Conservation (phyloP, 1,284 basidiomycete species). For the Schizopora paradoxa region DNA sequence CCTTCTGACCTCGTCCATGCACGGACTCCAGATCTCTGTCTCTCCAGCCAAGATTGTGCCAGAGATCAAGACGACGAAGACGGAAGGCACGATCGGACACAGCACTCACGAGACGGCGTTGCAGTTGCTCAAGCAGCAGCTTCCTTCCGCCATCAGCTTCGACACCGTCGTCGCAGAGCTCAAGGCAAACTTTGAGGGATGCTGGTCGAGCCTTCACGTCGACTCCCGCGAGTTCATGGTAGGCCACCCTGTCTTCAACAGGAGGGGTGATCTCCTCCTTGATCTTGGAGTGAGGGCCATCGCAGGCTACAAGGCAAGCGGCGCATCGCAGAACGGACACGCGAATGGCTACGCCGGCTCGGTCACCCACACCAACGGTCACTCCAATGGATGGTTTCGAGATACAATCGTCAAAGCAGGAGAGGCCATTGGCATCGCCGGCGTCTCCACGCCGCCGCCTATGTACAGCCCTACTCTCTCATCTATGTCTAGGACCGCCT, state of each 20-base stretch:
- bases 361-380: too few species aligned
- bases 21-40: conserved; percentile 8
- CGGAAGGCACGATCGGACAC: conserved; percentile 13
- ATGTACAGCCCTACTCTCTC: too few species aligned
- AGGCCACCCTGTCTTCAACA: conserved; percentile 30
- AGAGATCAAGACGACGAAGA: conserved; percentile 2
- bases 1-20: conserved; percentile 3
- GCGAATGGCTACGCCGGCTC: too few species aligned
- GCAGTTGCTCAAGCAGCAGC: conserved; percentile 19
- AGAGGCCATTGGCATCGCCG: too few species aligned
- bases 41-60: conserved; percentile 4
- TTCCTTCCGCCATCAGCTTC: conserved; percentile 25
- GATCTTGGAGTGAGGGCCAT: too few species aligned
- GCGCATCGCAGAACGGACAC: too few species aligned
- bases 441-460: too few species aligned
- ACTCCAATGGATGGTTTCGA: too few species aligned
- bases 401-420: too few species aligned
- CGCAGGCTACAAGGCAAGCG: too few species aligned
- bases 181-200: conserved; percentile 26
- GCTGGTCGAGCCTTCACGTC: conserved; percentile 28
- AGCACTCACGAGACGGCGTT: conserved; percentile 20
- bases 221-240: conserved; percentile 25
- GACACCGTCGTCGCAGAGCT: conserved; percentile 24
- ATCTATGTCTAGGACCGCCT: too few species aligned
- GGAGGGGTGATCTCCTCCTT: conserved; percentile 29